These are phyloP conservation scores for Ricinus communis DNA, from an alignment of 345 rosid species.

Conservation along the genomic window DNA sequence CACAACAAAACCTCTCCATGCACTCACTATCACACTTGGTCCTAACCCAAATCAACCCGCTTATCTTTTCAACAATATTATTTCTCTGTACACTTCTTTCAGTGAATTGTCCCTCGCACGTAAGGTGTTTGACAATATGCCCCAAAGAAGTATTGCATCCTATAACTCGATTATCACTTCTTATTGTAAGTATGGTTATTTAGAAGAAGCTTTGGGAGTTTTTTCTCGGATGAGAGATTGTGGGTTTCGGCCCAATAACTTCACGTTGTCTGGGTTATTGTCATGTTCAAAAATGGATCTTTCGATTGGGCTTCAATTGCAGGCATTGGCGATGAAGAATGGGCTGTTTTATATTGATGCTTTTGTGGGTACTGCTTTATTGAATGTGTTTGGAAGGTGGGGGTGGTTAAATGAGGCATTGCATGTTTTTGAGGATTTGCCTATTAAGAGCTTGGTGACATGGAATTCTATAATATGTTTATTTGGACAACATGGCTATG, in stretches of 20 bases:
- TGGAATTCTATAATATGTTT: slow-evolving; percentile 71
- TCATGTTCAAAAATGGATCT: slow-evolving; percentile 49
- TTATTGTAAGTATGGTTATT: slow-evolving; percentile 39
- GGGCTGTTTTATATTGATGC: slow-evolving; percentile 58
- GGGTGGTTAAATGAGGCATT: slow-evolving; percentile 49
- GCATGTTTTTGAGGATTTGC: slow-evolving; percentile 58
- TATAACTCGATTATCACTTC: slow-evolving; percentile 55
- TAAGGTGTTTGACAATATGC: slow-evolving; percentile 67
- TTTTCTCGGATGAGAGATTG: slow-evolving; percentile 49
- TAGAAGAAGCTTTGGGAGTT: slow-evolving; percentile 42
- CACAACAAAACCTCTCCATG: slow-evolving; percentile 62
- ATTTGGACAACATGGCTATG: slow-evolving; percentile 51
- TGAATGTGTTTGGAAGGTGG: slow-evolving; percentile 65
- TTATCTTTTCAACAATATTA: slow-evolving; percentile 59
- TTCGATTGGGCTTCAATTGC: slow-evolving; percentile 55
- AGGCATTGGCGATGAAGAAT: slow-evolving; percentile 54
- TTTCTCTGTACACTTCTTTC: slow-evolving; percentile 31
- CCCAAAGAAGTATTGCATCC: slow-evolving; percentile 54
- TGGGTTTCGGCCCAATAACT: slow-evolving; percentile 54
- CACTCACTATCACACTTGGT: slow-evolving; percentile 52
- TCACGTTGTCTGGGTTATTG: slow-evolving; percentile 56
- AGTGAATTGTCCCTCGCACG: slow-evolving; percentile 43
- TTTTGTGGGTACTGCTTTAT: slow-evolving; percentile 68
- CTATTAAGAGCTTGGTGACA: slow-evolving; percentile 61
- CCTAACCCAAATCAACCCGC: slow-evolving; percentile 44